Conservation (phyloP, 1,284 basidiomycete species). For the Malassezia dermatis region DNA sequence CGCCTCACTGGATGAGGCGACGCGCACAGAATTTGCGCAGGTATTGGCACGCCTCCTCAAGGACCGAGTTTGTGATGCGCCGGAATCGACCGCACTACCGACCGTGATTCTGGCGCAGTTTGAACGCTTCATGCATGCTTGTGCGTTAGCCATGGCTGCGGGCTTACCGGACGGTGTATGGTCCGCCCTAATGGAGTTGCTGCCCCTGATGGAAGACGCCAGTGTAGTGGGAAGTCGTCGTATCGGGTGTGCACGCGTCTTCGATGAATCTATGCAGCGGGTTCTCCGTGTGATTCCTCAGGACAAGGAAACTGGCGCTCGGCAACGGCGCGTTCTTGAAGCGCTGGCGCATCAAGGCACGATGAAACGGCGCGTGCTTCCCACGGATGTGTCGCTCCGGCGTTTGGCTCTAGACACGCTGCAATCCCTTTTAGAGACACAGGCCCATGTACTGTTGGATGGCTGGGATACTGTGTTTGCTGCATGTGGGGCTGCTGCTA, state of each 20-base stretch:
- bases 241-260: conserved; percentile 70
- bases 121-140: conserved; percentile 66
- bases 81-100: conserved; percentile 65
- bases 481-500: conserved; percentile 51
- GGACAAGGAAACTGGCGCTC: conserved; percentile 53
- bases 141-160: conserved; percentile 73
- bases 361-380: conserved; percentile 50
- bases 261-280: conserved; percentile 66
- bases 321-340: conserved; percentile 70
- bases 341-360: conserved; percentile 71
- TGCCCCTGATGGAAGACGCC: conserved; percentile 21
- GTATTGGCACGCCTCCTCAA: not conserved
- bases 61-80: conserved; percentile 56
- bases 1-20: not conserved
- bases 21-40: not conserved
- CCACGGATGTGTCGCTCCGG: conserved; percentile 59
- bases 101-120: conserved; percentile 74
- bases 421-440: conserved; percentile 71
- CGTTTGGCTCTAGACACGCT: conserved; percentile 77
- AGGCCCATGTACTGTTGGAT: conserved; percentile 75
- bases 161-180: conserved; percentile 71
- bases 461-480: conserved; percentile 90
- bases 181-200: conserved; percentile 62
- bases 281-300: conserved; percentile 53
- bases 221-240: conserved; percentile 68